Percentiles rank a stretch among this genome's conserved stretches.
phyloP scores from a whole-genome alignment of 1,284 basidiomycete genomes.

The Cryptococcus hybrid region DNA sequence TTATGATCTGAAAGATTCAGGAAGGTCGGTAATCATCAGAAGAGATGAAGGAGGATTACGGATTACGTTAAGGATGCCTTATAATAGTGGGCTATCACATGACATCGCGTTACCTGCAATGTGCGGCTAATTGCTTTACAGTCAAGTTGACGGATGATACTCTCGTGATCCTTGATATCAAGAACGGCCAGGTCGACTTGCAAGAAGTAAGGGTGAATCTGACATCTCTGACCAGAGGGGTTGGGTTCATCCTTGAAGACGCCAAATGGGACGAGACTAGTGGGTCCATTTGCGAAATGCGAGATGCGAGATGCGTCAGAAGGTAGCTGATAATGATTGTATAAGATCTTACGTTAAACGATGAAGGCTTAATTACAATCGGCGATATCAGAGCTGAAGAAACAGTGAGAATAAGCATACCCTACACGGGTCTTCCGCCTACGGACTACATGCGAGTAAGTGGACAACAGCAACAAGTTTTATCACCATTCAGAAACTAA shows the following conservation, averaged over 20 bases:
- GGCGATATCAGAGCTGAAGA: constrained; percentile 17
- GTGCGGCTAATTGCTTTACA: no score
- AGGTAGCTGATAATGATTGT: no score
- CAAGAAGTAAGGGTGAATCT: no score
- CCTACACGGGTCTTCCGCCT: neutral
- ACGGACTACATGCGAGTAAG: neutral
- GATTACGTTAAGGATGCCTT: constrained; percentile 34
- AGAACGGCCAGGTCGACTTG: constrained; percentile 24
- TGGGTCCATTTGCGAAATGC: no score
- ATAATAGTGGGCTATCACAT: constrained; percentile 36
- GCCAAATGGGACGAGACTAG: no score
- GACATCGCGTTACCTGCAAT: constrained; percentile 6
- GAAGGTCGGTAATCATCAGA: constrained; percentile 11
- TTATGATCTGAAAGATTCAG: constrained; percentile 14
- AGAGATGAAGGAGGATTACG: constrained; percentile 23
- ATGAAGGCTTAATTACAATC: constrained; percentile 9
- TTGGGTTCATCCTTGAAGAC: no score
- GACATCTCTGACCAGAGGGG: no score
- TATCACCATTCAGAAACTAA: neutral
- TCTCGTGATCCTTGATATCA: no score
- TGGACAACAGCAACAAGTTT: neutral
- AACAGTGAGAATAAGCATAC: constrained; percentile 13
- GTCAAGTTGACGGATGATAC: no score
- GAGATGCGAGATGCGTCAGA: no score
- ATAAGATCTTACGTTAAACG: no score